Base-by-base conservation (phyloP, 192 early-diverging fungal species). In the Gamsiella multidivaricata region DNA sequence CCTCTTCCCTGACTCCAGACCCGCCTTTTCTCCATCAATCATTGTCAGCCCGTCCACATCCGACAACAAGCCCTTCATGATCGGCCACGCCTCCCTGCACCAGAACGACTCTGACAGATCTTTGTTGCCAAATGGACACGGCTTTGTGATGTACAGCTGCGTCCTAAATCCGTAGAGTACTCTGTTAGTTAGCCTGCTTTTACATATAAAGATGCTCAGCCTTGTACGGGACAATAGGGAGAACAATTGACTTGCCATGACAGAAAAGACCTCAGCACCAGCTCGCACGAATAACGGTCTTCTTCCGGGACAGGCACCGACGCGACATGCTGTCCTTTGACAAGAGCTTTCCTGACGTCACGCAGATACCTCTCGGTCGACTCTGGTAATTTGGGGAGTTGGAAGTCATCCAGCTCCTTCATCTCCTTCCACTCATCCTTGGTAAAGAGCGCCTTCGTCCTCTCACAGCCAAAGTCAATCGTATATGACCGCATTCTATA, bases 61-160 rank as follows among this genome's bases (percentile, higher is more conserved):
- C 8, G 55, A 14, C 39, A 80, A 56, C 51, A 80, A 41, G 42
- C 23, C 59, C 33, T 62, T 62, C 23, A 69, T 29, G 25, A 65
- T 15, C 15, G 67, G 55, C 61, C 68, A 80, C 33, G 54, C 56
- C 41, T 63, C 56, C 22, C 68, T 57, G 47, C 37, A 55, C 75
- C 75, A 75, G 33, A 61, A 70, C 4, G 76, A 51, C 61, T 79
- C 67, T 0, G 76, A 65, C 1, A 70, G 54, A 65, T 79, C 66
- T 23, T 65, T 62, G 26, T 54, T 65, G 17, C 55, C 42, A 59
- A 79, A 64, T 34, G 61, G 75, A 37, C 59, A 79, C 14, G 66
- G 66, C 39, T 57, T 50, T 59, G 60, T 39, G 47, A 34, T 60
- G 49, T 75, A 75, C 28, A 76, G 12, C 18, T 39, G 39, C 34